These are phyloP conservation scores for Calonectria leucothoes DNA, from an alignment of 2,329 filamentous ascomycete genomes.

Conservation along the genomic window DNA sequence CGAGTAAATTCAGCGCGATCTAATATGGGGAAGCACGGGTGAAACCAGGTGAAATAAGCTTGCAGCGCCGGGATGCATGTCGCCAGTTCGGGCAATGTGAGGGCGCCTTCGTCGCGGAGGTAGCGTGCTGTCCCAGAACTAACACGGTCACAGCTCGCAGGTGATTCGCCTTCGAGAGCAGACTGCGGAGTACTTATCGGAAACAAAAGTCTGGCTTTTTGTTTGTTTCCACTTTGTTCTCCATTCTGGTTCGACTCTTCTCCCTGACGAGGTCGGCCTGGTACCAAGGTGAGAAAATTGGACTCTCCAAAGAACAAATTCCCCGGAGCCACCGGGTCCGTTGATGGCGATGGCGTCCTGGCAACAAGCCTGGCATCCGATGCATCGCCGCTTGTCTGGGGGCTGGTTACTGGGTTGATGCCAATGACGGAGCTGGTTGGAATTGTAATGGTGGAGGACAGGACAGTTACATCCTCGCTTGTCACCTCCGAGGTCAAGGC, in stretches of 20 bases:
- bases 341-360: slow-evolving; percentile 29
- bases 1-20: slow-evolving; percentile 57
- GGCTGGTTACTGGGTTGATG: not conserved
- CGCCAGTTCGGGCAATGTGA: slow-evolving; percentile 57
- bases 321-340: slow-evolving; percentile 36
- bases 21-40: slow-evolving; percentile 66
- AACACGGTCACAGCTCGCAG: slow-evolving; percentile 48
- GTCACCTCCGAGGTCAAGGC: not conserved
- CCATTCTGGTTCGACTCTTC: slow-evolving; percentile 4
- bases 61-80: slow-evolving; percentile 57
- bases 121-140: slow-evolving; percentile 61
- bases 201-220: slow-evolving; percentile 44
- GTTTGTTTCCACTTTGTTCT: slow-evolving; percentile 14
- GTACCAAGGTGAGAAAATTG: slow-evolving; percentile 52
- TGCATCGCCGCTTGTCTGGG: not conserved
- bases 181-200: slow-evolving; percentile 43
- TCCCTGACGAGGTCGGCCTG: slow-evolving; percentile 29
- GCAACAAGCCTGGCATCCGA: slow-evolving; percentile 19
- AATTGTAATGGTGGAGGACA: not conserved
- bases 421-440: not conserved
- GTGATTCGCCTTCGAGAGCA: slow-evolving; percentile 24
- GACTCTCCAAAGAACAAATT: slow-evolving; percentile 53
- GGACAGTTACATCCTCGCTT: not conserved
- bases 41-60: slow-evolving; percentile 68
- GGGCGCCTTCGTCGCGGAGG: slow-evolving; percentile 56